Evolutionary conservation across 768 basidiomycete species (phyloP), one percentile per base, ranked within the genome.

Genomic region (Mycena leptocephala): DNA sequence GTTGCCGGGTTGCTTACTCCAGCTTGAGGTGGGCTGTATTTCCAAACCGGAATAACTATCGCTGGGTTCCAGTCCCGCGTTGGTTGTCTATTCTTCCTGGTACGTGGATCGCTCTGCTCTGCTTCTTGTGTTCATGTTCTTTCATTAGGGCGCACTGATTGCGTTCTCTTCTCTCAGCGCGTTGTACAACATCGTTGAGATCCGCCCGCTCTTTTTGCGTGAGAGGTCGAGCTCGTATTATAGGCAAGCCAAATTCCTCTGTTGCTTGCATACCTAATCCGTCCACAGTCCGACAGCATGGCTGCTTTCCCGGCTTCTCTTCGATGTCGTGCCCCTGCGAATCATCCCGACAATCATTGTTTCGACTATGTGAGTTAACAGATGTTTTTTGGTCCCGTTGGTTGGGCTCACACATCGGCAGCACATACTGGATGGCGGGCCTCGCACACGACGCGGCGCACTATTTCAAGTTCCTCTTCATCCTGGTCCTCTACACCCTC

Each of bases 351-450:
- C 96, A 0, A 93, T 99, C 66, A 86, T 97, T 63, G 93, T 98
- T 8, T 91, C 93, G 5, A 92, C 95, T 5, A 95, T 97, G 94
- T 96, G 78, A 81, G 95, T 84, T 18, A 30, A 48, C 24, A 18
- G 48, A 16, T 35, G 63, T 48, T 24, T 46, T 39, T 30, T 70
- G 78, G n/a, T n/a, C n/a, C 75, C 39, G 13, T 32, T 16, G 35
- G 8, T 22, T 22, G 7, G 26, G 58, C 80, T 64, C 22, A 76
- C 35, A 26, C 70, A 8, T 22, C 26, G 35, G 13, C 74, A 95
- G 94, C 66, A 94, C 93, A n/a, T 97, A 96, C 79, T 96, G 96
- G 95, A 97, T 99, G 97, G 96, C 96, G 3, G 97, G 97, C 16
- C 90, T 99, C 5, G 90, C 95, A 2, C 89, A 88, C 5, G 90